phyloP scores from a whole-genome alignment of 805 yeast genomes.

The Candida argentea region DNA sequence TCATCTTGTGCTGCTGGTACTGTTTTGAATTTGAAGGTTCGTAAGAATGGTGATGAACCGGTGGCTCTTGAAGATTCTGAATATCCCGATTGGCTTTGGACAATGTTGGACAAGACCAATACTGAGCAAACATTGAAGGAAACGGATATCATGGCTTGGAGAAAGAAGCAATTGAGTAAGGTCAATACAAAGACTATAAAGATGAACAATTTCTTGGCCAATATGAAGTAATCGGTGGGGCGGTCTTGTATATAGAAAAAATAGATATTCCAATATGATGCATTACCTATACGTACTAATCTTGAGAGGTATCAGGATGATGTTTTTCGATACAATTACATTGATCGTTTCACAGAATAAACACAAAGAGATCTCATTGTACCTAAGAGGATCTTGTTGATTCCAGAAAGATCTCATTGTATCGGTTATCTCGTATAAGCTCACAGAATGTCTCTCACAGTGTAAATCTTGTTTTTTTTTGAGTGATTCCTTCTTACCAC shows the following conservation, averaged over 20 bases:
- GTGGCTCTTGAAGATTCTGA: slow-evolving; percentile 80
- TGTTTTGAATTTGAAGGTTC: slow-evolving; percentile 56
- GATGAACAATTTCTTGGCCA: slow-evolving; percentile 65
- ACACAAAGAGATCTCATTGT: too few relatives aligned
- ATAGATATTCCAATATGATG: too few relatives aligned
- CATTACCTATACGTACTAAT: too few relatives aligned
- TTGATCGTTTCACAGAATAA: too few relatives aligned
- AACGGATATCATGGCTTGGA: slow-evolving; percentile 57
- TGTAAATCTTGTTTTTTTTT: neutral
- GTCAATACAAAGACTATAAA: slow-evolving; percentile 63
- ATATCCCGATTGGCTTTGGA: slow-evolving; percentile 96
- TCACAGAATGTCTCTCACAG: neutral
- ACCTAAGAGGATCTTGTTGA: too few relatives aligned
- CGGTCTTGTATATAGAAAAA: too few relatives aligned
- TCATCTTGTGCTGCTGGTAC: slow-evolving; percentile 68
- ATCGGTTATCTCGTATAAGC: neutral
- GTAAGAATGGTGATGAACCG: slow-evolving; percentile 77
- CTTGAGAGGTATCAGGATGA: too few relatives aligned
- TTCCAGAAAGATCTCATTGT: neutral
- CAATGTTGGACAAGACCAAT: slow-evolving; percentile 57
- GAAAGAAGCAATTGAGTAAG: slow-evolving; percentile 54
- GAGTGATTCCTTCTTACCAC: slow-evolving; percentile 38
- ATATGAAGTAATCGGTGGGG: slow-evolving; percentile 33
- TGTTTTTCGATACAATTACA: too few relatives aligned
- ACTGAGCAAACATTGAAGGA: slow-evolving; percentile 45